Base-by-base conservation (phyloP, 177 flowering plant species). In the Vitis hybrid region DNA sequence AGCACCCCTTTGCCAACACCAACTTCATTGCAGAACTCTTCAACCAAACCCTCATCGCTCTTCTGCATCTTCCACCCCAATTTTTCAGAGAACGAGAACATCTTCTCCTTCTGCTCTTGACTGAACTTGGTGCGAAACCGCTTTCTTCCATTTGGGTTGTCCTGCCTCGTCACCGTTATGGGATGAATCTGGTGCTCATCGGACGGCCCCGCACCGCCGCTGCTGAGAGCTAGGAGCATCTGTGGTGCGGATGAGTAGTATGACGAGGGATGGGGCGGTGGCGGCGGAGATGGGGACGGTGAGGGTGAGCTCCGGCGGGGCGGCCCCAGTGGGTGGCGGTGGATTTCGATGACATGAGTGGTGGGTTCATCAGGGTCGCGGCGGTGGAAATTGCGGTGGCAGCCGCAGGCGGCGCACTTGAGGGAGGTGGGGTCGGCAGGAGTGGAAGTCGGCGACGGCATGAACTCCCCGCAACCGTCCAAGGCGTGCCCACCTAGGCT, bases 391-490 rank as follows among this genome's bases (percentile, higher is more conserved):
- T 85, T 92, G 58, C 96, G 92, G 84, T 90, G 96, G 79, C 97
- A 92, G 57, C 92, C 96, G 58, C 93, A 93, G 2, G 97, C 97
- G 56, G 90, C 97, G 74, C 97, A 92, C 71, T 73, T 87, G 11
- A 88, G 80, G 5, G 87, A 86, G 70, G 85, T 71, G 66, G 91
- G 92, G 69, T 84, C 88, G 49, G 78, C 12, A 13, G 81, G 61
- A 18, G 66, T 71, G 63, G 87, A 69, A n/a, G 78, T 59, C n/a
- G 90, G 84, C 13, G 82, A 72, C 2, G 97, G 87, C 95, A 91
- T 84, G 82, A 91, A 93, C 84, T 93, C 98, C 3, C 98, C 93
- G 65, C 98, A 93, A 3, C 98, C 98, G 61, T 93, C 98, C 11
- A 89, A 51, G 21, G 94, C 97, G 27, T 87, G 89, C 66, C 90